Evolutionary conservation across 345 rosid genomes (phyloP).

Genomic region (Litchi chinensis): DNA sequence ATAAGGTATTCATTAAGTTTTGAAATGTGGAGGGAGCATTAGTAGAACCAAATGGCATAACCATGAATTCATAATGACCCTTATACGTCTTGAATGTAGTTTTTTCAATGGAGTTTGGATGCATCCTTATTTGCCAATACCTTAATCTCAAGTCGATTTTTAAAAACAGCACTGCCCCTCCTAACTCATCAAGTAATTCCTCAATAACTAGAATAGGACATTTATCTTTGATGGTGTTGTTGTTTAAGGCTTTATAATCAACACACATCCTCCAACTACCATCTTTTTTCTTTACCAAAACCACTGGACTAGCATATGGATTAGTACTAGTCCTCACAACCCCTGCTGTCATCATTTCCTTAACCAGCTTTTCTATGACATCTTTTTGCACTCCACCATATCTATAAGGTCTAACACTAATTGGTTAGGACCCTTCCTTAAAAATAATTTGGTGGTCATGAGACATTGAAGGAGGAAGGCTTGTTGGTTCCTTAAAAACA

Average conservation of each 20-base stretch:
- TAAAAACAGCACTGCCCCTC: neutral
- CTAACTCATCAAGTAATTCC: neutral
- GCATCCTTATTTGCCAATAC: neutral
- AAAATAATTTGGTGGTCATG: too few species aligned
- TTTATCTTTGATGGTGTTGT: neutral
- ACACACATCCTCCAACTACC: neutral
- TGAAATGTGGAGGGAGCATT: neutral
- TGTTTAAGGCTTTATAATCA: neutral
- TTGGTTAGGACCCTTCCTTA: too few species aligned
- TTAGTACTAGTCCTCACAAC: too few species aligned
- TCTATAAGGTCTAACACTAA: too few species aligned
- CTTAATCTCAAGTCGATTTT: neutral
- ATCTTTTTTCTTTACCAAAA: neutral
- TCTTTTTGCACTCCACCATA: too few species aligned
- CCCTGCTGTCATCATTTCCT: too few species aligned
- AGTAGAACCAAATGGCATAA: neutral
- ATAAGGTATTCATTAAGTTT: neutral
- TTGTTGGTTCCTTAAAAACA: too few species aligned
- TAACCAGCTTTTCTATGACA: too few species aligned
- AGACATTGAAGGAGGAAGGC: too few species aligned
- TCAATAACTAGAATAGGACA: neutral
- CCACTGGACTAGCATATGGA: neutral
- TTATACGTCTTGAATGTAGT: neutral
- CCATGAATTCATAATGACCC: neutral
- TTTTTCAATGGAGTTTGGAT: neutral